Conservation (phyloP, 2,329 filamentous ascomycete species). For the Raffaelea albimanens region DNA sequence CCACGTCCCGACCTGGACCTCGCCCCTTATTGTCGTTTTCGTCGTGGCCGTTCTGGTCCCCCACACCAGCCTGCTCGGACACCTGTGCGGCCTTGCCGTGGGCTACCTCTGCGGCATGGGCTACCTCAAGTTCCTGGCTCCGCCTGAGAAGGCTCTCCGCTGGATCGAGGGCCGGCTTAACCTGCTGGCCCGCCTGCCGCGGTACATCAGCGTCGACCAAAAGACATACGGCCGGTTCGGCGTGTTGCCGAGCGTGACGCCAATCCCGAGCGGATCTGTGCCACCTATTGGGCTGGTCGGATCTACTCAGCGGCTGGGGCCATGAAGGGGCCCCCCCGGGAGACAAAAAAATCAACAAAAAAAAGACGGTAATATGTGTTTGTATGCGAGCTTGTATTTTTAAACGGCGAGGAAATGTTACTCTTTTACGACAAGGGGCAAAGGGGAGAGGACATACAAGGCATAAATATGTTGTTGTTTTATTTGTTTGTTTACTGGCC, state of each 20-base stretch:
- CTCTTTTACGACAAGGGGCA: no score
- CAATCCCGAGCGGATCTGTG: conserved; percentile 24
- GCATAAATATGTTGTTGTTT: not conserved
- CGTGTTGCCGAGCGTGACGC: conserved; percentile 53
- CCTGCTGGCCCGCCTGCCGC: conserved; percentile 71
- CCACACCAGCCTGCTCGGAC: conserved; percentile 74
- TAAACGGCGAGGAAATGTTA: no score
- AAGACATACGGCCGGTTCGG: conserved; percentile 93
- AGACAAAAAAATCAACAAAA: no score
- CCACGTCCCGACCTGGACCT: conserved; percentile 85
- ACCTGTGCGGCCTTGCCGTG: conserved; percentile 71
- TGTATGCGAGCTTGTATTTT: no score
- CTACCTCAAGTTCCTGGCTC: conserved; percentile 80
- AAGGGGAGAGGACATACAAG: no score
- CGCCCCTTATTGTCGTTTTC: conserved; percentile 68
- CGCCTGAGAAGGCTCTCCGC: conserved; percentile 76
- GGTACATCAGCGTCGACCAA: conserved; percentile 91
- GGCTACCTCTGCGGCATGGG: conserved; percentile 89
- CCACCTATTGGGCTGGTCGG: conserved; percentile 53
- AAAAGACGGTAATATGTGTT: no score
- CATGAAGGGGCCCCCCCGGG: conserved; percentile 37
- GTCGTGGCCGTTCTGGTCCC: conserved; percentile 70
- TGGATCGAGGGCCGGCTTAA: conserved; percentile 88
- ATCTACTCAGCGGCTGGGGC: conserved; percentile 58
- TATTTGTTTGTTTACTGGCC: not conserved